phyloP scores from a whole-genome alignment of 2,329 filamentous ascomycete species.

The Talaromyces atroroseus region DNA sequence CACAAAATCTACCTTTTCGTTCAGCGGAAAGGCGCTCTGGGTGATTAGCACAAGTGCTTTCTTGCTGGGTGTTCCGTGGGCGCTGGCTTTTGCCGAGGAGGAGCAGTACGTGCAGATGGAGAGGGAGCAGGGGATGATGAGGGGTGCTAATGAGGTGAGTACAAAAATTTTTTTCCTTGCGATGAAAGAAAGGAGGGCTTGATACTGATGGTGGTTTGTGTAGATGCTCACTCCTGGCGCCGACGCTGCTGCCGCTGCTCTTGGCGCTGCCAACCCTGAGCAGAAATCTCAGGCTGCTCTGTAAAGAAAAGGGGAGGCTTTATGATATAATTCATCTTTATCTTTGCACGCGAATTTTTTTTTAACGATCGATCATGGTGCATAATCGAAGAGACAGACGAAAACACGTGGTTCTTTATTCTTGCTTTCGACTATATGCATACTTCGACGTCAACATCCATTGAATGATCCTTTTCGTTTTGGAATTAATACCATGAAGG shows the following conservation, averaged over 20 bases:
- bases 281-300: conserved; percentile 12
- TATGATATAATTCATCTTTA: background rate
- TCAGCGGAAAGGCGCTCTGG: conserved; percentile 85
- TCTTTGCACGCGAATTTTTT: background rate
- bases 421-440: no score
- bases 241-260: conserved; percentile 12
- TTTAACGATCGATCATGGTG: background rate
- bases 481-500: background rate
- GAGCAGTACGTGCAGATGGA: conserved; percentile 97
- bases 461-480: background rate
- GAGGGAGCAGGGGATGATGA: conserved; percentile 92
- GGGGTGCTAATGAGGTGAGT: conserved; percentile 74
- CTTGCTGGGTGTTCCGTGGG: conserved; percentile 87
- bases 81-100: conserved; percentile 88
- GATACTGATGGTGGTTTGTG: conserved; percentile 3
- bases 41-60: conserved; percentile 84
- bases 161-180: background rate
- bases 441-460: no score
- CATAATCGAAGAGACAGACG: background rate
- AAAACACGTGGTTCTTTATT: background rate
- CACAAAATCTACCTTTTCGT: conserved; percentile 45
- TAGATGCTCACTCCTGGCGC: conserved; percentile 41
- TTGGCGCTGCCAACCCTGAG: conserved; percentile 3
- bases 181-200: background rate
- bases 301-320: background rate